Percentiles rank a stretch among this genome's conserved stretches.
Conservation (phyloP, 352 stramenopile species). For the Saprolegnia parasitica region DNA sequence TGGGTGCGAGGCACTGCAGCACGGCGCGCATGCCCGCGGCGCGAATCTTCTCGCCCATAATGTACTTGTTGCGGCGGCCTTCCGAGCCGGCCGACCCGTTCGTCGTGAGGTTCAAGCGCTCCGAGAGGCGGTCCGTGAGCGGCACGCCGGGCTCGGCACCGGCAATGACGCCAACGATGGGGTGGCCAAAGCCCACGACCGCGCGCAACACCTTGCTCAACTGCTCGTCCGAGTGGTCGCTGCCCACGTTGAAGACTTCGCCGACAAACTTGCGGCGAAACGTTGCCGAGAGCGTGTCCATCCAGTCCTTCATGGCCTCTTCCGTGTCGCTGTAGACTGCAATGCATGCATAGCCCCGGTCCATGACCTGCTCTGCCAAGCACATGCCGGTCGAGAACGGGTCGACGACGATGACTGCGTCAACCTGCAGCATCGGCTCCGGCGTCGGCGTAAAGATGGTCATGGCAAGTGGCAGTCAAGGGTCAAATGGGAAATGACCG, state of each 20-base stretch:
- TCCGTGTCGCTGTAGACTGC: conserved; percentile 28
- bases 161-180: conserved; percentile 48
- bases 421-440: conserved; percentile 28
- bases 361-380: conserved; percentile 58
- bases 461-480: conserved; percentile 6
- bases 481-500: conserved; percentile 41
- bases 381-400: conserved; percentile 78
- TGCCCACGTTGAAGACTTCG: conserved; percentile 21
- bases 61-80: conserved; percentile 46
- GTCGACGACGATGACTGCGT: conserved; percentile 64
- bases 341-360: conserved; percentile 47
- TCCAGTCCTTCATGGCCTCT: conserved; percentile 14
- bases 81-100: conserved; percentile 45
- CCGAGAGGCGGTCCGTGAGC: conserved; percentile 54
- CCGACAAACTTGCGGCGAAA: conserved; percentile 17
- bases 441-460: conserved; percentile 28
- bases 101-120: conserved; percentile 45
- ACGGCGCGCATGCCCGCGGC: conserved; percentile 35
- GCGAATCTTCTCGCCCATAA: conserved; percentile 35
- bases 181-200: conserved; percentile 26
- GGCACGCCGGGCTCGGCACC: conserved; percentile 71
- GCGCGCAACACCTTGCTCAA: background rate
- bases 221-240: conserved; percentile 15
- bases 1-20: conserved; percentile 27
- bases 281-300: conserved; percentile 13